phyloP scores from a whole-genome alignment of 2,329 filamentous ascomycete genomes.

The Ampelomyces quisqualis region DNA sequence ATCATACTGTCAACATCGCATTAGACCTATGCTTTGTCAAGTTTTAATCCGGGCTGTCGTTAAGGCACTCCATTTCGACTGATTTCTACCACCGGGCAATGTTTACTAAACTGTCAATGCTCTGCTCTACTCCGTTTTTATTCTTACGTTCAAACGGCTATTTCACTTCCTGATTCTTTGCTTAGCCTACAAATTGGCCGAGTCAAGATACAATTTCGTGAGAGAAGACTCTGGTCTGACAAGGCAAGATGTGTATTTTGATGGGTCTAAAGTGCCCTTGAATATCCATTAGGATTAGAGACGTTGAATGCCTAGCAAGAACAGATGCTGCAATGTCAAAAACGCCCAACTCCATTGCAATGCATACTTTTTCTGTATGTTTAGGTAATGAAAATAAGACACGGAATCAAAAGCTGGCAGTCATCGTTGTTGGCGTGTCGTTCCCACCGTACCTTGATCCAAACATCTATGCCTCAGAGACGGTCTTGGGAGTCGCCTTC shows the following conservation, averaged over 20 bases:
- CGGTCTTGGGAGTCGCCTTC: slow-evolving; percentile 44
- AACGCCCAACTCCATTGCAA: slow-evolving; percentile 24
- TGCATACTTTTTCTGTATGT: slow-evolving; percentile 18
- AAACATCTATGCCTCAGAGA: slow-evolving; percentile 32
- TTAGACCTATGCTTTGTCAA: no score
- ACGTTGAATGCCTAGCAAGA: slow-evolving; percentile 37
- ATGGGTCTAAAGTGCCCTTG: background rate
- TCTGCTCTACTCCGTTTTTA: no score
- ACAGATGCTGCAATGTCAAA: slow-evolving; percentile 11
- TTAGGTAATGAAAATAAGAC: slow-evolving; percentile 6
- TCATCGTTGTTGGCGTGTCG: slow-evolving; percentile 20
- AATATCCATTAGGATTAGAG: slow-evolving; percentile 35
- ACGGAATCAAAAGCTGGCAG: slow-evolving; percentile 10
- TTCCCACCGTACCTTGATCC: slow-evolving; percentile 13
- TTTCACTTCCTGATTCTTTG: no score
- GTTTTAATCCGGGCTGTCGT: no score
- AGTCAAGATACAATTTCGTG: no score
- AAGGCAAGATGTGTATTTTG: slow-evolving; percentile 3
- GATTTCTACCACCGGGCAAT: no score
- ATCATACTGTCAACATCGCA: no score
- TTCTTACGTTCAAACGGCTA: no score
- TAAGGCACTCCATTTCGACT: no score
- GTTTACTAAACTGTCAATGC: no score
- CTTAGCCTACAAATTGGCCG: no score
- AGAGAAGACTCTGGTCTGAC: no score